Conservation (phyloP, 371 early-diverging fungal species). For the Apophysomyces ossiformis region DNA sequence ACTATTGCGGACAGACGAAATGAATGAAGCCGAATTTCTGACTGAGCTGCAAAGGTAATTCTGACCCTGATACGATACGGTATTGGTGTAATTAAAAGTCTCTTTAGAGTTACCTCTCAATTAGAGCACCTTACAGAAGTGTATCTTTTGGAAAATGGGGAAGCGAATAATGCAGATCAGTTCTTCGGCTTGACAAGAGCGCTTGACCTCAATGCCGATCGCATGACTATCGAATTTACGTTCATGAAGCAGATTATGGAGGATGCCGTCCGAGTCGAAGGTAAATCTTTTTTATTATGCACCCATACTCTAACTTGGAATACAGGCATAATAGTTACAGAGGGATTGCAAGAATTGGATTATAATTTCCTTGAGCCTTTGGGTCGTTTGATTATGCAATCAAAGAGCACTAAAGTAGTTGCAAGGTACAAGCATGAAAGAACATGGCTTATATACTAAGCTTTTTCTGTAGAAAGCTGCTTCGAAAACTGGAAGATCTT, state of each 20-base stretch:
- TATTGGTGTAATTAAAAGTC: background rate
- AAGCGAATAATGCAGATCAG: constrained; percentile 50
- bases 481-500: constrained; percentile 71
- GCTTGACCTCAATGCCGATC: constrained; percentile 69
- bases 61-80: background rate
- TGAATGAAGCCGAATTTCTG: constrained; percentile 64
- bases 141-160: constrained; percentile 43
- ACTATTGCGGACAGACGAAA: constrained; percentile 72
- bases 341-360: constrained; percentile 57
- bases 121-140: constrained; percentile 71
- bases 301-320: background rate
- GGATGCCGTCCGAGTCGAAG: constrained; percentile 33
- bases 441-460: background rate
- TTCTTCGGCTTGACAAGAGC: constrained; percentile 59
- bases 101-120: constrained; percentile 59
- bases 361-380: constrained; percentile 66
- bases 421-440: constrained; percentile 43
- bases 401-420: constrained; percentile 64
- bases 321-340: constrained; percentile 37
- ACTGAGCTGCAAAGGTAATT: constrained; percentile 57
- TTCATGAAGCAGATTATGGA: constrained; percentile 46
- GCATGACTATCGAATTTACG: constrained; percentile 65
- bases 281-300: constrained; percentile 13
- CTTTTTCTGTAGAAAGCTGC: constrained; percentile 50
- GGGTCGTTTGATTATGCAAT: constrained; percentile 55